Evolutionary conservation across 805 yeast species (phyloP).

Genomic region (Torulaspora quercuum): DNA sequence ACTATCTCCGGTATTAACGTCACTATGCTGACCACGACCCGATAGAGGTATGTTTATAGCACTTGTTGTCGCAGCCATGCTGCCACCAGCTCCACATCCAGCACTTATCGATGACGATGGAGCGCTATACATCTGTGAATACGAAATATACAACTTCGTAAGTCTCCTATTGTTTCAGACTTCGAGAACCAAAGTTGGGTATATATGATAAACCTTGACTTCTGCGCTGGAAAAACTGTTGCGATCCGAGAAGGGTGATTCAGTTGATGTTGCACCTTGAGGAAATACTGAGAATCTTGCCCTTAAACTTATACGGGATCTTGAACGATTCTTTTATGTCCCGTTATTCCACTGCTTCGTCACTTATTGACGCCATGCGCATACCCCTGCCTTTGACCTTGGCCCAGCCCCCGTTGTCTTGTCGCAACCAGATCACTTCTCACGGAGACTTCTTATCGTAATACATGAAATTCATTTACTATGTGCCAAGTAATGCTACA

Average conservation of each 20-base stretch:
- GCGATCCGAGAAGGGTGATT: too few species aligned
- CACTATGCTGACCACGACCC: constrained; percentile 2
- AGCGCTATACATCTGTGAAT: constrained; percentile 5
- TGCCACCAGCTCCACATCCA: too few species aligned
- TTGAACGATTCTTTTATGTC: not conserved
- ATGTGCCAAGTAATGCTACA: too few species aligned
- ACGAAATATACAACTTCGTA: not conserved
- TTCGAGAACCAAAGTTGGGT: not conserved
- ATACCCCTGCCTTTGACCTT: constrained; percentile 2
- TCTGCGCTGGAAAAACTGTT: too few species aligned
- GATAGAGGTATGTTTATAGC: constrained; percentile 1
- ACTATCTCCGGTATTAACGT: constrained; percentile 1
- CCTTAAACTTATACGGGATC: too few species aligned
- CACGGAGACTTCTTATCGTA: not conserved
- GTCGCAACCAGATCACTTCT: not conserved
- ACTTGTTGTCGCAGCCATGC: constrained; percentile 1
- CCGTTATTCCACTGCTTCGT: not conserved
- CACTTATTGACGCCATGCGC: not conserved
- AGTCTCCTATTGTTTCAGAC: not conserved
- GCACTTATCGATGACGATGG: constrained; percentile 2
- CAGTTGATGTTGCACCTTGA: too few species aligned
- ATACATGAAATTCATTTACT: not conserved
- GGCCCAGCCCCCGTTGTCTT: constrained; percentile 5
- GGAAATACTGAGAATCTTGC: too few species aligned
- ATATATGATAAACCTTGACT: not conserved